phyloP scores from a whole-genome alignment of 2,329 filamentous ascomycete species.

The Ophiostoma australiae region DNA sequence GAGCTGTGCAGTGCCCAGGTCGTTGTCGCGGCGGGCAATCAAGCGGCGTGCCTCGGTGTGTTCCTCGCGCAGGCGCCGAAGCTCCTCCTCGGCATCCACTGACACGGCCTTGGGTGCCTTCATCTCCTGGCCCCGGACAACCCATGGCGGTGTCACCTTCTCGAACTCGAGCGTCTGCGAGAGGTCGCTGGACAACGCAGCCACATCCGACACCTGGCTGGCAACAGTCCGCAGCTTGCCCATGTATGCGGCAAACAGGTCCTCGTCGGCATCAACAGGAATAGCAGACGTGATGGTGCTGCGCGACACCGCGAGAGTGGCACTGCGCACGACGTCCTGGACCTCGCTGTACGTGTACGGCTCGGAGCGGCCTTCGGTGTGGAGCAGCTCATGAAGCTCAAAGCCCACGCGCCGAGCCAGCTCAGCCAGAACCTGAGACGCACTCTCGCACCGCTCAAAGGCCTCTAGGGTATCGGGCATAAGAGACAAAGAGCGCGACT shows the following conservation, averaged over 20 bases:
- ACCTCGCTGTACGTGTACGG: slow-evolving; percentile 64
- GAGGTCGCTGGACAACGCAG: slow-evolving; percentile 63
- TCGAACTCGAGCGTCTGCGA: slow-evolving; percentile 76
- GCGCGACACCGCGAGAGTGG: slow-evolving; percentile 36
- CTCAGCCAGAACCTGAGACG: slow-evolving; percentile 59
- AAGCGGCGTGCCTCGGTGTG: slow-evolving; percentile 70
- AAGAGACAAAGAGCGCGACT: slow-evolving; percentile 68
- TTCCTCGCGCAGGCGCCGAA: slow-evolving; percentile 73
- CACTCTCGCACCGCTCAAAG: slow-evolving; percentile 65
- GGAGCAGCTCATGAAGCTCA: slow-evolving; percentile 60
- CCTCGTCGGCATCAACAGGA: slow-evolving; percentile 48
- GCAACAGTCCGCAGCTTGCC: slow-evolving; percentile 62
- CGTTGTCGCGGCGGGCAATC: slow-evolving; percentile 70
- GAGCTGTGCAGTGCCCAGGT: slow-evolving; percentile 79
- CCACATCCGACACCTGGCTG: slow-evolving; percentile 63
- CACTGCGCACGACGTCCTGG: slow-evolving; percentile 55
- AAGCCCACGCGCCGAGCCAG: slow-evolving; percentile 64
- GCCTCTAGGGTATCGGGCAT: slow-evolving; percentile 60
- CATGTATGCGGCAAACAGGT: slow-evolving; percentile 65
- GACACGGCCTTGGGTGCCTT: slow-evolving; percentile 76
- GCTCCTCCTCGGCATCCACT: slow-evolving; percentile 78
- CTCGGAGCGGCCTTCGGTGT: slow-evolving; percentile 66
- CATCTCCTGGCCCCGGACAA: slow-evolving; percentile 72
- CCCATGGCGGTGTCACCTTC: slow-evolving; percentile 71
- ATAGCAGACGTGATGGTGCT: background rate